phyloP scores from a whole-genome alignment of 257 asterid species.

The Handroanthus guayacan region DNA sequence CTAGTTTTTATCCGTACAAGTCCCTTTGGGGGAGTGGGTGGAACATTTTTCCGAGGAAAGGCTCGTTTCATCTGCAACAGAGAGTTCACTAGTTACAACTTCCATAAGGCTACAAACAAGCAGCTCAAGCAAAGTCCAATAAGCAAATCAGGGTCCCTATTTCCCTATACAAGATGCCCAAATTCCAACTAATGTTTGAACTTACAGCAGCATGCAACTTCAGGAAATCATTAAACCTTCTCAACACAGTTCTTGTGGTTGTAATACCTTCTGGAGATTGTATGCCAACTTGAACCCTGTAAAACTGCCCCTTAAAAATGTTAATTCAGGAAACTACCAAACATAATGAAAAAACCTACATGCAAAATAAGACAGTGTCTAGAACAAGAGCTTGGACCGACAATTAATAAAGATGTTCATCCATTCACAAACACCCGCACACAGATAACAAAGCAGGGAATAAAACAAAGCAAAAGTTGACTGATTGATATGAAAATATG shows the following conservation, averaged over 20 bases:
- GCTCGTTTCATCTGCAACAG: conserved; percentile 76
- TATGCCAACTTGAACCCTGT: conserved; percentile 92
- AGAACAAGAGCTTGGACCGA: conserved; percentile 13
- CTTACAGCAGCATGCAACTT: conserved; percentile 92
- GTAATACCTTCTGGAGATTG: conserved; percentile 96
- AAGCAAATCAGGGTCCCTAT: conserved; percentile 15
- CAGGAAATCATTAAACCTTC: conserved; percentile 96
- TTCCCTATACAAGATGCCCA: conserved; percentile 27
- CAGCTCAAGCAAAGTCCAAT: conserved; percentile 29
- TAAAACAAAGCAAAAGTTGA: conserved; percentile 2
- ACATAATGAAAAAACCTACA: not conserved
- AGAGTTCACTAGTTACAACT: conserved; percentile 34
- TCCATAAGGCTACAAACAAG: conserved; percentile 23
- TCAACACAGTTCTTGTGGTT: conserved; percentile 75
- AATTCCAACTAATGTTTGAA: conserved; percentile 29
- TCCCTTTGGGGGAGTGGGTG: conserved; percentile 95
- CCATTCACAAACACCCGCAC: conserved; percentile 3
- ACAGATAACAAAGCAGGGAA: conserved; percentile 2
- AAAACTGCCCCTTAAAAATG: conserved; percentile 77
- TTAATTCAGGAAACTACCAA: conserved; percentile 45
- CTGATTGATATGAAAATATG: conserved; percentile 6
- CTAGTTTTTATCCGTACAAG: conserved; percentile 81
- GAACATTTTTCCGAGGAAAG: conserved; percentile 73
- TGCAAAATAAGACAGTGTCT: conserved; percentile 23
- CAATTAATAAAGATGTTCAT: conserved; percentile 17